Percentiles rank a stretch among this genome's conserved stretches.
Conservation (phyloP, 805 yeast species). For the Zygoascus flipseniorum region DNA sequence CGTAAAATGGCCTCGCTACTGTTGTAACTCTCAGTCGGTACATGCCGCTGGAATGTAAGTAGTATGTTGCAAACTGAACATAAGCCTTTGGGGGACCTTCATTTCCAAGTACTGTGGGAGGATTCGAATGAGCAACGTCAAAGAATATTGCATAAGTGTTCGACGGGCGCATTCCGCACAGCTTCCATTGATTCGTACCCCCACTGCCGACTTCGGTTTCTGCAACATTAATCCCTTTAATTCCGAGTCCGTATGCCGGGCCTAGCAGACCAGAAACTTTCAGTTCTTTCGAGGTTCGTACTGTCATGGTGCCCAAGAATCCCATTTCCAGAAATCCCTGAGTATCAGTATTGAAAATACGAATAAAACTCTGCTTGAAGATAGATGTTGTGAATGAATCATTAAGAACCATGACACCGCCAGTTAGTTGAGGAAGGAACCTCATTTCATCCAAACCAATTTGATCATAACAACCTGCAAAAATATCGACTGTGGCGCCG, state of each 20-base stretch:
- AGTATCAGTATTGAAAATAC: conserved; percentile 70
- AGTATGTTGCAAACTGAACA: conserved; percentile 77
- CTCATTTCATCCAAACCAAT: conserved; percentile 93
- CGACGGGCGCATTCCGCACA: conserved; percentile 69
- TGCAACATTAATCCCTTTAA: conserved; percentile 46
- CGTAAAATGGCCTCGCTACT: conserved; percentile 38
- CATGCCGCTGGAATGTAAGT: conserved; percentile 83
- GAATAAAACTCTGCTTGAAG: conserved; percentile 81
- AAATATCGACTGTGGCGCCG: conserved; percentile 80
- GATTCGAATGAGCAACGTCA: conserved; percentile 43
- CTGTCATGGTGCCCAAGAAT: conserved; percentile 71
- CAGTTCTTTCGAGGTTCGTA: conserved; percentile 72
- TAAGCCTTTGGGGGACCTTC: conserved; percentile 23
- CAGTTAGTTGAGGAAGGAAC: conserved; percentile 68
- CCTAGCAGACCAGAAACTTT: conserved; percentile 86
- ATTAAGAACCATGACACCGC: conserved; percentile 77
- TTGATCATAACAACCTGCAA: conserved; percentile 95
- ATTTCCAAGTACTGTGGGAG: conserved; percentile 21
- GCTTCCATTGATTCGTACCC: conserved; percentile 72
- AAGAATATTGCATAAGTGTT: conserved; percentile 77
- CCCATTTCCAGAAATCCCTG: conserved; percentile 77
- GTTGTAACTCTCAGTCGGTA: conserved; percentile 84
- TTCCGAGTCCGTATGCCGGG: conserved; percentile 58
- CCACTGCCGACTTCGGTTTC: conserved; percentile 88
- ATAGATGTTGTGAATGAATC: conserved; percentile 93